Base-by-base conservation (phyloP, 495 filamentous ascomycete species). In the Hyphodiscus hymeniophilus region DNA sequence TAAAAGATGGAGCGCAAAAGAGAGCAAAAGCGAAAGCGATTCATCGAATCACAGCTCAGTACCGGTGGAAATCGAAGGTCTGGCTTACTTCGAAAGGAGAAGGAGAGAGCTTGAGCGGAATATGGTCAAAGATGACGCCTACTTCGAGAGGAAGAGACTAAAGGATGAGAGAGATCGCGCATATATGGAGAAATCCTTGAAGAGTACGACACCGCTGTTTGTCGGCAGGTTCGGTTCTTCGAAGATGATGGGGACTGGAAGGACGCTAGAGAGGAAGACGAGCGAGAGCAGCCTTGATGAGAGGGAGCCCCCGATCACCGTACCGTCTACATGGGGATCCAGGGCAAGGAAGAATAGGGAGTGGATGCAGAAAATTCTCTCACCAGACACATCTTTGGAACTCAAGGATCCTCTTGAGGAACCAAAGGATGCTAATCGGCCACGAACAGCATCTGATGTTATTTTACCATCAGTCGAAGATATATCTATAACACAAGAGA, bases 241-340 rank as follows among this genome's bases (percentile, higher is more conserved):
- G 18, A 66, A 50, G 31, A 53, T 63, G 31, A 56, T 61, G 22
- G 65, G 64, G 55, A 60, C 63, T 2, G 62, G 59, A 12, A 62
- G 55, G 41, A 48, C 50, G 2, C 48, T 69, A 33, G 56, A 42
- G 11, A 42, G 41, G 44, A 55, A 47, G 30, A 30, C 52, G 43
- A 57, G 50, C 50, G 44, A 33, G 47, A 66, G 53, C 57, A 62
- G 47, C 46, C 69, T 60, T 54, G 62, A 63, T 54, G 62, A 63
- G 38, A 41, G 23, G 5, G 35, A 35, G 18, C 35, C 75, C 21
- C 68, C 73, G 2, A 45, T 82, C 30, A 76, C 77, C 30, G 47
- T 76, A 22, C 82, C 81, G 24, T 59, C 59, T 42, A 68, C 63
- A 18, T 86, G 82, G 82, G 80, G 77, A 11, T 63, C 68, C 42